Base-by-base conservation (phyloP, 306 rosid species). In the Ormosia emarginata region DNA sequence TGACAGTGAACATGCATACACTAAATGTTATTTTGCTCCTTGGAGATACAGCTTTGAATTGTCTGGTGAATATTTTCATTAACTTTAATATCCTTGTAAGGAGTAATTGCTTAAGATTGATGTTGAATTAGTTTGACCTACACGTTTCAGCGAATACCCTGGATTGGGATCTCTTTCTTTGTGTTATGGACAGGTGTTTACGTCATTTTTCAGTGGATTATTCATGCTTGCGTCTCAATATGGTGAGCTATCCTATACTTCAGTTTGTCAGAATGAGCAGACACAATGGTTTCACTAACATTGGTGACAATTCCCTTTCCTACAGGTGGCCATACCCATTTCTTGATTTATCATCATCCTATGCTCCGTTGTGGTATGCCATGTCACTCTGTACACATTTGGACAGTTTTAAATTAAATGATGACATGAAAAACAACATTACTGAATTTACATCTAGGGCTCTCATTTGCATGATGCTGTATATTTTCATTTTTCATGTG, bases 321-420 rank as follows among this genome's bases (percentile, higher is more conserved):
- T 79, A 36, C 90, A 92, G 98, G 91, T 91, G 97, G 97, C 97
- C 97, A 30, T 91, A 92, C 84, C 97, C 97, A 24, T 90, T 92
- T 85, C 97, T 94, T 70, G 92, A 92, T 86, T 82, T 90, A 88
- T 86, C 94, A 7, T 91, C 85, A n/a, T 85, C 89, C 11, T 75
- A 58, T 77, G 89, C 97, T 79, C 98, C 97, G 5, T 4, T 86
- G 13, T 91, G 98, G 98, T 94, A 89, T 9, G 88, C 3, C 40
- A 39, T 78, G 78, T 85, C 71, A 72, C 62, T 32, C 72, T 11
- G 34, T 12, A 40, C 30, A 11, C 55, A 73, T 58, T 69, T 71
- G 44, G 56, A 62, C 67, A 64, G 79, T 73, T 55, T 67, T 32
- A 18, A 58, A 62, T 52, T 67, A 71, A 58, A 71, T 14, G 52